Evolutionary conservation across 305 asterid species (phyloP).

Genomic region (Euphrasia arctica): DNA sequence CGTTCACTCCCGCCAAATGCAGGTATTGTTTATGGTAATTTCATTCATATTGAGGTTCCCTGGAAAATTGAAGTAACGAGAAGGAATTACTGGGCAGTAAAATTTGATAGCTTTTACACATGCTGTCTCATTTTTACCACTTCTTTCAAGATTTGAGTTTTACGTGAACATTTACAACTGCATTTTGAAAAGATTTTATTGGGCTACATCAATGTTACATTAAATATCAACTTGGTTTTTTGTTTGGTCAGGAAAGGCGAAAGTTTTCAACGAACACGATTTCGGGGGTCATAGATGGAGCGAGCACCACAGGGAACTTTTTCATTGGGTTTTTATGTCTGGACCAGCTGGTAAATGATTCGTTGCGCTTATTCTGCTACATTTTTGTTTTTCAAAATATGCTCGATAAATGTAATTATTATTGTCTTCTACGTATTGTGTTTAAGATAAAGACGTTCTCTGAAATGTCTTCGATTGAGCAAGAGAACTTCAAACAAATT

Average conservation of each 20-base stretch:
- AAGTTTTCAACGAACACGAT: slow-evolving; percentile 32
- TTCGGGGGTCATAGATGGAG: slow-evolving; percentile 46
- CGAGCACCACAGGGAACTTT: slow-evolving; percentile 30
- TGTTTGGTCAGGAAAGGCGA: slow-evolving; percentile 39
- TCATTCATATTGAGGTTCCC: too few species aligned
- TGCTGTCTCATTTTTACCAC: background rate
- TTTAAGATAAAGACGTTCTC: slow-evolving; percentile 6
- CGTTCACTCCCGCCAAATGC: slow-evolving; percentile 31
- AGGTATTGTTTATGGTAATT: slow-evolving; percentile 32
- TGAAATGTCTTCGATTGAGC: slow-evolving; percentile 1
- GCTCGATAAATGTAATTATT: background rate
- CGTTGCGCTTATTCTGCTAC: slow-evolving; percentile 7
- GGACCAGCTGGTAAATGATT: slow-evolving; percentile 64
- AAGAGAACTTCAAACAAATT: background rate
- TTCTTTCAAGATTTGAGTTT: background rate
- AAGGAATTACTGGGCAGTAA: slow-evolving; percentile 1
- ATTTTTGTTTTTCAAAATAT: background rate
- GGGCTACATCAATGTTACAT: slow-evolving; percentile 2
- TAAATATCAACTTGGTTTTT: background rate
- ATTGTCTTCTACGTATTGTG: slow-evolving; percentile 4
- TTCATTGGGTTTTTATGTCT: slow-evolving; percentile 59
- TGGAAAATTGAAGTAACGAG: background rate
- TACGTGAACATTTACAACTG: background rate
- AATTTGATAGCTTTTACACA: background rate
- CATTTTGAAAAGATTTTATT: background rate